Conservation (phyloP, 2,329 filamentous ascomycete genomes). For the Botrytis porri region DNA sequence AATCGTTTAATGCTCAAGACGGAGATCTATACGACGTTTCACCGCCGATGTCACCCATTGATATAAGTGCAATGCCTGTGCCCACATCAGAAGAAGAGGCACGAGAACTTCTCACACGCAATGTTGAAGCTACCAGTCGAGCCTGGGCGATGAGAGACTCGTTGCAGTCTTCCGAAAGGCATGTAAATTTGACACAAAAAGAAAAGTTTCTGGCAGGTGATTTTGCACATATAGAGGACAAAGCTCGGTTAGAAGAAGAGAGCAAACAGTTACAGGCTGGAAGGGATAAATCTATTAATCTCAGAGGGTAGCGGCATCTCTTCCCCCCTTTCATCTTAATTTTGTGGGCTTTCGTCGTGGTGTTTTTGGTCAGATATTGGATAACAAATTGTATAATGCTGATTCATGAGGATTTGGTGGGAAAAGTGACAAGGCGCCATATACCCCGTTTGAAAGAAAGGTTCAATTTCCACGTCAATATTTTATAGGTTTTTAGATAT, state of each 20-base stretch:
- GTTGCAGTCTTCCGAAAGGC: not conserved
- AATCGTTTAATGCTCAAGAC: not conserved
- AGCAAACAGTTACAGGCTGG: slow-evolving; percentile 39
- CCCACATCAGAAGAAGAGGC: slow-evolving; percentile 35
- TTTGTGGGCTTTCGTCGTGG: not conserved
- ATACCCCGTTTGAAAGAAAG: slow-evolving; percentile 21
- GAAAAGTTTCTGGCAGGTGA: slow-evolving; percentile 45
- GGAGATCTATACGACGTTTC: slow-evolving; percentile 28
- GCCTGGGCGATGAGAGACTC: slow-evolving; percentile 9
- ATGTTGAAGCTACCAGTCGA: slow-evolving; percentile 20
- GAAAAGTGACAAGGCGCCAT: slow-evolving; percentile 20
- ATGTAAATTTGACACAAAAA: slow-evolving; percentile 34
- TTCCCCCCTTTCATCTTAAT: not conserved
- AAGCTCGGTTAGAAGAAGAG: slow-evolving; percentile 41
- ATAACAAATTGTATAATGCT: not conserved
- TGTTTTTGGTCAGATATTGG: not conserved
- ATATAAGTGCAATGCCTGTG: slow-evolving; percentile 21
- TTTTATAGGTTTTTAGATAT: slow-evolving; percentile 19
- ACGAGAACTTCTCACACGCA: slow-evolving; percentile 31
- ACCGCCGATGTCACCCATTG: slow-evolving; percentile 19
- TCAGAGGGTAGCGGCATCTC: slow-evolving; percentile 2
- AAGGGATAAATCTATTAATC: slow-evolving; percentile 29
- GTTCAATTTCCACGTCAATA: not conserved
- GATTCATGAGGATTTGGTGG: not conserved
- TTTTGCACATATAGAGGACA: slow-evolving; percentile 42